Evolutionary conservation across 129 eudicot species (phyloP).

Genomic region (Pseudognaphalium luteoalbum): DNA sequence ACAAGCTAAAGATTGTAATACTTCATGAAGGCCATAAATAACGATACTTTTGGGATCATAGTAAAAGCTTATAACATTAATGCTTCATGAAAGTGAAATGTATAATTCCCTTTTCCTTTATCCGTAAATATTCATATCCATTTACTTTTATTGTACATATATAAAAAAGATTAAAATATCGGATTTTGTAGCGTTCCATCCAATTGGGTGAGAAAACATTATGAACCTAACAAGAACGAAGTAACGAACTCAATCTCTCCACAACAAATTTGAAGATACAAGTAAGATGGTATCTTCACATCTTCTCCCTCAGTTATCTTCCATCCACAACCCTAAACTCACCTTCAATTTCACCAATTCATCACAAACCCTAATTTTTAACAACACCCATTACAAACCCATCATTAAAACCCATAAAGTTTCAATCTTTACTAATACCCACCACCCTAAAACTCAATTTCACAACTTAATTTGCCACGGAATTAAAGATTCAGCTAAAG

Average conservation of each 20-base stretch:
- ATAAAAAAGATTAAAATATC: background rate
- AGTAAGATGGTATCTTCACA: slow-evolving; percentile 47
- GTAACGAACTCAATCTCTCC: background rate
- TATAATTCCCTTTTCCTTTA: background rate
- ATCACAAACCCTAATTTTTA: slow-evolving; percentile 31
- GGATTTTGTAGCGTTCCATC: background rate
- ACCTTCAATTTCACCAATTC: slow-evolving; percentile 32
- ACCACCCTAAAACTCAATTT: slow-evolving; percentile 18
- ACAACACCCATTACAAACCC: slow-evolving; percentile 30
- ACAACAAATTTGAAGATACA: background rate
- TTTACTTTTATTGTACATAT: background rate
- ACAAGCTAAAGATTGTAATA: too few relatives aligned
- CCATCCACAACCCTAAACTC: slow-evolving; percentile 36
- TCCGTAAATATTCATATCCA: background rate
- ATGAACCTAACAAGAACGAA: background rate
- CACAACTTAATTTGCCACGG: slow-evolving; percentile 40
- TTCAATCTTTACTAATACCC: slow-evolving; percentile 19
- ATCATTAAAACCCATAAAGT: slow-evolving; percentile 37
- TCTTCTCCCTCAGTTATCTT: slow-evolving; percentile 29
- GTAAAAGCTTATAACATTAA: too few relatives aligned
- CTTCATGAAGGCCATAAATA: too few relatives aligned
- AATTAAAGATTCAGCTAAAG: slow-evolving; percentile 42
- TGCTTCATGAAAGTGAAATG: background rate
- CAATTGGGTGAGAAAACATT: background rate
- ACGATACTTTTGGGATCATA: too few relatives aligned